Evolutionary conservation across 805 yeast genomes (phyloP), one percentile per base, ranked within the genome.

Genomic region (Saturnispora hagleri): DNA sequence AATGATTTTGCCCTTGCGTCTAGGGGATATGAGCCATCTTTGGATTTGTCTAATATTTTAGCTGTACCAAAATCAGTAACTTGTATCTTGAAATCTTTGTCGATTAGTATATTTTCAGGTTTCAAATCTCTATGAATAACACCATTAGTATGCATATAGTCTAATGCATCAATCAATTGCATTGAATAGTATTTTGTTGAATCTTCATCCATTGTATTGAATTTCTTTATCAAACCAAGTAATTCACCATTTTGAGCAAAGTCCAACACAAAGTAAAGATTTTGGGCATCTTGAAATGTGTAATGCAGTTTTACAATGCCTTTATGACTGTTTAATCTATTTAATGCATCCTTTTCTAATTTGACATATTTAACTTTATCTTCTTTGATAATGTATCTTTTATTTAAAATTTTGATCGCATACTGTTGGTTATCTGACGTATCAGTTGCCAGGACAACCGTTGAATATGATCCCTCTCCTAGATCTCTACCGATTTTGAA

Each of bases 381-480:
- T 62, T 86, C 95, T 57, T 79, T 81, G 51, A 86, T 85, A 47
- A 86, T 80, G 62, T 86, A 91, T 52, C 84, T 75, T 63, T 86
- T 86, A 63, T 83, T 89, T 51, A 86, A 68, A 3, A 86, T 78
- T 63, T 86, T 86, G 10, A 86, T 83, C 1, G 95, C 95, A 63
- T 82, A 86, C 69, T 80, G 67, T 63, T 73, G 66, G 60, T 79
- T 71, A 10, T 85, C 82, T 55, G 80, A 78, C 15, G 76, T 62
- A 62, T 91, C 99, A 1, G 84, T 73, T 1, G 96, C 99, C 51
- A 89, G 81, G 56, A 82, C 83, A 9, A 91, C 99, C 0, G 96
- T 89, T 3, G 97, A 90, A 64, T 91, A 93, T 2, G 97, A 89
- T 1, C 99, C 99, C 65, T 89, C 96, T 2, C 99, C 99, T 17